These are phyloP conservation scores for Jamesozyma lodderae DNA, from an alignment of 805 yeast genomes.

Conservation along the genomic window DNA sequence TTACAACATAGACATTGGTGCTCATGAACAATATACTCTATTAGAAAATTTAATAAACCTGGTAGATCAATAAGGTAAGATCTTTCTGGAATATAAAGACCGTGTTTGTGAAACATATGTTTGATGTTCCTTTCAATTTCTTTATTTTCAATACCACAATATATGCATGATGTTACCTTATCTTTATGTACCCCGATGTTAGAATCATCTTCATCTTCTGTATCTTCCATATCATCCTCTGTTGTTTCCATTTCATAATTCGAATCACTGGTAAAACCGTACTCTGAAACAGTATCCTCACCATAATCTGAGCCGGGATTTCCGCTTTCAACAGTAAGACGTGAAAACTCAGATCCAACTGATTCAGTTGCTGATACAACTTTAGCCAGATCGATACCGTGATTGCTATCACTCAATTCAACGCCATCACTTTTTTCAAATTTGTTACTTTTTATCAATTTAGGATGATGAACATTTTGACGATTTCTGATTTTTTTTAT, in stretches of 20 bases:
- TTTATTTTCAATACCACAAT: constrained; percentile 44
- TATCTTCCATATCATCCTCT: constrained; percentile 23
- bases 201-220: constrained; percentile 21
- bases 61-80: constrained; percentile 54
- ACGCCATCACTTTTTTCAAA: not conserved
- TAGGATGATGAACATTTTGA: constrained; percentile 8
- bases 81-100: constrained; percentile 80
- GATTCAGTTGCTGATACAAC: constrained; percentile 46
- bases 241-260: constrained; percentile 28
- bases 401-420: not conserved
- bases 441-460: not conserved
- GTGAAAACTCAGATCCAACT: constrained; percentile 45
- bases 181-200: not conserved
- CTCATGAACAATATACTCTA: constrained; percentile 75
- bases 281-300: constrained; percentile 44
- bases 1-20: constrained; percentile 74
- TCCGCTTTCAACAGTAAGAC: constrained; percentile 32
- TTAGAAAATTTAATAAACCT: constrained; percentile 69
- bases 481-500: no score
- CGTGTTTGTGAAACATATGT: constrained; percentile 76
- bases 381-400: constrained; percentile 20
- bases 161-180: constrained; percentile 41
- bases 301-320: constrained; percentile 30
- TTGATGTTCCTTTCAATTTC: constrained; percentile 51
- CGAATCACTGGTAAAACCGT: constrained; percentile 36